Conservation (phyloP, 1,284 basidiomycete genomes). For the Taiwanofungus camphoratus region DNA sequence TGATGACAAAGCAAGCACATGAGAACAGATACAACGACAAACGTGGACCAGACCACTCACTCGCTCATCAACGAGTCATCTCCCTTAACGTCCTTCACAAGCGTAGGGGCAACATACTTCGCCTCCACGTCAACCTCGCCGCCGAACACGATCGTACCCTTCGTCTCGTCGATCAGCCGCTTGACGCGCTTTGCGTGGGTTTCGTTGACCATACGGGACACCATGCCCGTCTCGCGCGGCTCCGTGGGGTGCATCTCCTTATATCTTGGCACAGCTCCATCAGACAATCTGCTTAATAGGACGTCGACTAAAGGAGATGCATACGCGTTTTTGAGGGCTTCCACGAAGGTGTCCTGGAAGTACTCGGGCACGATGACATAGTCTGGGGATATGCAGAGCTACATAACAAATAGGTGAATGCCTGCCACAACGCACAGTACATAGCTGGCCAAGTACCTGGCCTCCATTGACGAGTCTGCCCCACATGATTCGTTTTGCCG, state of each 20-base stretch:
- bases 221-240: constrained; percentile 1
- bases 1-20: constrained; percentile 2
- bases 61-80: constrained; percentile 75
- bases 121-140: constrained; percentile 55
- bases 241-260: constrained; percentile 6
- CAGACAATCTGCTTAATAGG: background rate
- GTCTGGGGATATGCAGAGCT: constrained; percentile 66
- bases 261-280: constrained; percentile 7
- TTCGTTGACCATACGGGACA: constrained; percentile 29
- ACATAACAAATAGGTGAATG: background rate
- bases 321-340: constrained; percentile 58
- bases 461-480: constrained; percentile 76
- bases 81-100: constrained; percentile 51
- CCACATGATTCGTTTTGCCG: constrained; percentile 72
- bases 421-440: constrained; percentile 2
- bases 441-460: constrained; percentile 64
- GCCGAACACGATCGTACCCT: constrained; percentile 66
- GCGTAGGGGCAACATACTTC: constrained; percentile 59
- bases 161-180: constrained; percentile 54
- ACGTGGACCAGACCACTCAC: constrained; percentile 30
- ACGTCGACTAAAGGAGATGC: constrained; percentile 16
- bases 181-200: constrained; percentile 58
- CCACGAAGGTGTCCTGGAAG: constrained; percentile 59
- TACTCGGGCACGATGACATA: constrained; percentile 71
- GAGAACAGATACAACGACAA: background rate